Conservation (phyloP, 2,329 filamentous ascomycete species). For the Chrysoporthe austroafricana region DNA sequence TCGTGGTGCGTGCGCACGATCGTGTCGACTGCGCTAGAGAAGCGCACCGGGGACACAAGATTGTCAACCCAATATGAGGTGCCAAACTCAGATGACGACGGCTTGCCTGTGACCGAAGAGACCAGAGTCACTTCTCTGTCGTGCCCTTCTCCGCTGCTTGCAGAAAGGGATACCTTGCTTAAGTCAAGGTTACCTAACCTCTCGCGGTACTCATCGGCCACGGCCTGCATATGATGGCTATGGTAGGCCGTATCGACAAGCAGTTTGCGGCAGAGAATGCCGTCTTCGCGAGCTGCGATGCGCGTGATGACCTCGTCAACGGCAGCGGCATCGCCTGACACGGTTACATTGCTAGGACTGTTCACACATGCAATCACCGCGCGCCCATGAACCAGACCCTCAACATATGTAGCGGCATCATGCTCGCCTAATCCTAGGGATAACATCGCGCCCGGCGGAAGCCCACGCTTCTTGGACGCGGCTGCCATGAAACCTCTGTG, state of each 20-base stretch:
- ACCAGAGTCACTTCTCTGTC: background rate
- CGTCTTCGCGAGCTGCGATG: background rate
- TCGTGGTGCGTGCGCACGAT: background rate
- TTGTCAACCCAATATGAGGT: slow-evolving; percentile 20
- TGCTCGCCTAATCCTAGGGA: slow-evolving; percentile 27
- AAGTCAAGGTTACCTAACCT: too few species aligned
- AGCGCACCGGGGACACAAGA: slow-evolving; percentile 8
- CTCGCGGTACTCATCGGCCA: slow-evolving; percentile 10
- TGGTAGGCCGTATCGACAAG: slow-evolving; percentile 28
- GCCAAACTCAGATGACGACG: background rate
- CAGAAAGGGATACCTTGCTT: too few species aligned
- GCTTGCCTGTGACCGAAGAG: slow-evolving; percentile 9
- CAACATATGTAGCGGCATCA: slow-evolving; percentile 12
- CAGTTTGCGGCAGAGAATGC: slow-evolving; percentile 10
- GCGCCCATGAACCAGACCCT: slow-evolving; percentile 28
- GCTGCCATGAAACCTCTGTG: slow-evolving; percentile 18
- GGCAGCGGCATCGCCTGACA: slow-evolving; percentile 18
- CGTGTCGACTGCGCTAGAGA: slow-evolving; percentile 14
- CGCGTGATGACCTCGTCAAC: background rate
- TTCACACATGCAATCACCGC: slow-evolving; percentile 47
- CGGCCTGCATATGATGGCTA: slow-evolving; percentile 23
- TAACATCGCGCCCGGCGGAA: slow-evolving; percentile 28
- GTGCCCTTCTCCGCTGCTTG: too few species aligned
- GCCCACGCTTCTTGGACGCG: background rate
- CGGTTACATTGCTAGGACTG: slow-evolving; percentile 47